Base-by-base conservation (phyloP, 1,139 yeast species). In the Sugiyamaella japonica region DNA sequence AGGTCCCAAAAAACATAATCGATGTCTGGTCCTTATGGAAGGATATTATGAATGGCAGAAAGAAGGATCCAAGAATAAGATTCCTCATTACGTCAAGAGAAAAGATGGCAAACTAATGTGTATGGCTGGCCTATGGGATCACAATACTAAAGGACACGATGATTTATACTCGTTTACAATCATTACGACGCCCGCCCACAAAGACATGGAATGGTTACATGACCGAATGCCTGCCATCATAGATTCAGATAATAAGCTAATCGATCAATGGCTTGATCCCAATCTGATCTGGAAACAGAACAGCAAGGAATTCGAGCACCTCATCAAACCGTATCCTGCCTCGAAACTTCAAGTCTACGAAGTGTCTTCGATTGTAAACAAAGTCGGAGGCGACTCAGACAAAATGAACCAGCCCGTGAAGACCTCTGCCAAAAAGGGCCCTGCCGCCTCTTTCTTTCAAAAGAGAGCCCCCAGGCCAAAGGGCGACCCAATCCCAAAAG, bases 21-120 rank as follows among this genome's bases (percentile, higher is more conserved):
- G 76, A 54, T 90, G 97, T 66, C 84, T 85, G 1, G 81, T 89
- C 0, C 91, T 96, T 0, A 79, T 87, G 41, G 81, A 81, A 63
- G 97, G 97, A 0, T 91, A 90, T 68, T 90, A 81, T 66, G 98
- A 90, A 69, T 90, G 97, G 97, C 69, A 70, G 65, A 52, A 61
- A 55, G 48, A 62, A 61, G 34, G 66, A 54, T 55, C 68, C 63
- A 53, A 73, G 16, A 51, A 38, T 29, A 83, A 80, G 61, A 67
- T 68, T 0, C 97, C 97, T 0, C 82, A 85, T 66, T 90, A 75
- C 66, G 76, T 90, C 13, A 80, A 77, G 50, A 76, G 86, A 8
- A 76, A 74, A 40, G 79, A 78, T 53, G 68, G 73, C 0, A 74
- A 80, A 7, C 63, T 89, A 41, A 70, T 86, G 65, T 88, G 80